phyloP scores from a whole-genome alignment of 2,329 filamentous ascomycete species.

The Neonectria sp. region DNA sequence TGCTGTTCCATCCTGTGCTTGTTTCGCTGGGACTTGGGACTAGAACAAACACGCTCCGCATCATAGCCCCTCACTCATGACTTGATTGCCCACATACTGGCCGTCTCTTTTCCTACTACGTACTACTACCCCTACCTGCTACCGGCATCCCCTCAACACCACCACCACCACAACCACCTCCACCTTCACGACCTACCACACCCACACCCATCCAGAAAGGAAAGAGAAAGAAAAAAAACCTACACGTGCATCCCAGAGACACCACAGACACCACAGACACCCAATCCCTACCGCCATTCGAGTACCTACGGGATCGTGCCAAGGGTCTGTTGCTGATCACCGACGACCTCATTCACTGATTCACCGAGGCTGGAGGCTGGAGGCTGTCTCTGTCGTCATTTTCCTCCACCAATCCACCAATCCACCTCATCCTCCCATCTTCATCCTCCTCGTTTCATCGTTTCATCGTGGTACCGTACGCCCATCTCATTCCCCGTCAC shows the following conservation, averaged over 20 bases:
- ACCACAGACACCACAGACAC: conserved; percentile 6
- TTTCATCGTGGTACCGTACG: not conserved
- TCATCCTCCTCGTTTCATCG: conserved; percentile 24
- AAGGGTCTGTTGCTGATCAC: conserved; percentile 12
- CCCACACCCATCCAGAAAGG: conserved; percentile 12
- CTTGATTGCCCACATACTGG: conserved; percentile 45
- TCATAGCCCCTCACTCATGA: conserved; percentile 47
- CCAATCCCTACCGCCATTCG: conserved; percentile 4
- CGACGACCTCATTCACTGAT: not conserved
- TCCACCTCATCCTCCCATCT: not conserved
- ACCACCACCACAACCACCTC: conserved; percentile 32
- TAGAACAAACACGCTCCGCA: conserved; percentile 36
- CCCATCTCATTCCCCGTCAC: conserved; percentile 7
- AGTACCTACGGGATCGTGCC: not conserved
- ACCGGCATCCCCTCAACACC: conserved; percentile 23
- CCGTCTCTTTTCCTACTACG: conserved; percentile 41
- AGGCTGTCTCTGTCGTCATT: conserved; percentile 27
- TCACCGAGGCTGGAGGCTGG: not conserved
- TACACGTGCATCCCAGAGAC: conserved; percentile 7
- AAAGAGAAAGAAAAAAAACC: conserved; percentile 10
- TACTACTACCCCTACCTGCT: conserved; percentile 32
- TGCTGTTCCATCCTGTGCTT: conserved; percentile 1
- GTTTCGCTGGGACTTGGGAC: conserved; percentile 14
- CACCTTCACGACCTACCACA: conserved; percentile 1
- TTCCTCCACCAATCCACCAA: not conserved